Conservation (phyloP, 2,329 filamentous ascomycete genomes). For the Ophiostoma novo-ulmi region DNA sequence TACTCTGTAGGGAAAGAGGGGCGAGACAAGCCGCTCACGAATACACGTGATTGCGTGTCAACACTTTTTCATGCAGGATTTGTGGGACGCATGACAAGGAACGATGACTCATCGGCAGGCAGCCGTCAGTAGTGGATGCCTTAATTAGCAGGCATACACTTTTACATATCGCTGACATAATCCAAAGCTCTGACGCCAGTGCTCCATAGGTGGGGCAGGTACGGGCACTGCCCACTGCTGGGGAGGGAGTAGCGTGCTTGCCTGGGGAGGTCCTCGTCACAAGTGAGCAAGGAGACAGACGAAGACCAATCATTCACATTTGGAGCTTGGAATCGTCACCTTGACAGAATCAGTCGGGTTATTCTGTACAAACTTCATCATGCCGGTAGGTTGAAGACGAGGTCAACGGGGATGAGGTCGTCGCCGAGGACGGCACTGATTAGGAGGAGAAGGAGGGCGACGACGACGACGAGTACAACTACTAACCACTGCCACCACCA, state of each 20-base stretch:
- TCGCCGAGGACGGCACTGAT: background rate
- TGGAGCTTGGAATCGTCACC: background rate
- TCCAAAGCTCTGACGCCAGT: background rate
- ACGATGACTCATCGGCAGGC: conserved; percentile 11
- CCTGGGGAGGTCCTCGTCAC: background rate
- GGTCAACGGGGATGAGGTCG: background rate
- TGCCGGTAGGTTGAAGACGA: conserved; percentile 8
- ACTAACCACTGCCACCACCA: background rate
- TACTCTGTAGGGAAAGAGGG: background rate
- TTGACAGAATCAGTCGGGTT: background rate
- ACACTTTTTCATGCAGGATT: background rate
- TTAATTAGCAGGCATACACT: background rate
- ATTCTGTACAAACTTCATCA: background rate
- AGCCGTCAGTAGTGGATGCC: background rate
- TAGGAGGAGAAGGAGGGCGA: background rate
- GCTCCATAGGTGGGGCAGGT: conserved; percentile 9
- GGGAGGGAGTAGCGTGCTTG: background rate
- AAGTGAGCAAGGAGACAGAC: conserved; percentile 5
- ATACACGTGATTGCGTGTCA: conserved; percentile 14
- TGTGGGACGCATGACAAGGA: background rate
- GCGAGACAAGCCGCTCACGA: background rate
- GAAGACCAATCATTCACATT: background rate
- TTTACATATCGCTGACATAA: background rate
- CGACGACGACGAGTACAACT: background rate
- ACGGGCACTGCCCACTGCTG: conserved; percentile 13